Percentiles rank a stretch among this genome's conserved stretches.
phyloP scores from a whole-genome alignment of 306 rosid genomes.

The Alnus rubra region DNA sequence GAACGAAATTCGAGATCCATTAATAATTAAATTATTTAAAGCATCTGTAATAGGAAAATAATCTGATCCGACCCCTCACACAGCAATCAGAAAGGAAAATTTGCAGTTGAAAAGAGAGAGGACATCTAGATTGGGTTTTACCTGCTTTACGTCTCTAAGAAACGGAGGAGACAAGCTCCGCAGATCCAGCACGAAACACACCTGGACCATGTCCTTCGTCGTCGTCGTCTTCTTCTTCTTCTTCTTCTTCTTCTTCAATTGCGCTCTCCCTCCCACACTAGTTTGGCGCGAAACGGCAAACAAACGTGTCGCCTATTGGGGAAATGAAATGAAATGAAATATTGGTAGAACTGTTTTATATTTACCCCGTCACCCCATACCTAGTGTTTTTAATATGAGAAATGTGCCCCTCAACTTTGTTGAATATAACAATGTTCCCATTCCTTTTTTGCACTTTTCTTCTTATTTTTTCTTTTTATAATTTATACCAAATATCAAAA shows the following conservation, averaged over 20 bases:
- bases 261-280: conserved; percentile 14
- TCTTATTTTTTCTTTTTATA: too few species aligned
- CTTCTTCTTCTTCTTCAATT: conserved; percentile 7
- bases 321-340: too few species aligned
- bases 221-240: background rate
- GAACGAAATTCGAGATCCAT: conserved; percentile 24
- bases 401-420: too few species aligned
- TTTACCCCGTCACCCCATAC: too few species aligned
- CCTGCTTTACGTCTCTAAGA: conserved; percentile 58
- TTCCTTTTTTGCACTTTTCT: too few species aligned
- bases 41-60: background rate
- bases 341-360: too few species aligned
- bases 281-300: conserved; percentile 40
- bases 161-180: conserved; percentile 63
- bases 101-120: background rate
- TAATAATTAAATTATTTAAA: background rate
- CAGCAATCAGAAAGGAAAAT: conserved; percentile 1
- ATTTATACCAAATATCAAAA: too few species aligned
- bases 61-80: background rate
- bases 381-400: too few species aligned
- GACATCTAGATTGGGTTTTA: conserved; percentile 16
- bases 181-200: conserved; percentile 71
- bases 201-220: conserved; percentile 52
- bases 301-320: background rate
- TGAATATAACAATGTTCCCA: too few species aligned